phyloP scores from a whole-genome alignment of 331 rosid genomes.

The Saraca asoca region DNA sequence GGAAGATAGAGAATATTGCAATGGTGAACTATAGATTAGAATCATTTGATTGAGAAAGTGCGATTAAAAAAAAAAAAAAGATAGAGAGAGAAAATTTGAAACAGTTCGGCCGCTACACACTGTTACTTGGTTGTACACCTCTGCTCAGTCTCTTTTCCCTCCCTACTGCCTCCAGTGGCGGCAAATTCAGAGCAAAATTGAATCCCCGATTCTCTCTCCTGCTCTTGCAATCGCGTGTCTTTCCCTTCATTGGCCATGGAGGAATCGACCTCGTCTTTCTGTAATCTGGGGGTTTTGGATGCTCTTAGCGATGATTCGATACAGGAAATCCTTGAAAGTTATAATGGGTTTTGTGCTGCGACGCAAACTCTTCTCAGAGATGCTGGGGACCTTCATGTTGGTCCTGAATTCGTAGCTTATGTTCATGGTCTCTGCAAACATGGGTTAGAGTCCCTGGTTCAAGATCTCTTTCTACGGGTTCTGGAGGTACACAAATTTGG shows the following conservation, averaged over 20 bases:
- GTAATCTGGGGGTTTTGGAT: slow-evolving; percentile 51
- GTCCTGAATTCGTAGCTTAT: slow-evolving; percentile 55
- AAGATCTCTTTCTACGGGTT: slow-evolving; percentile 70
- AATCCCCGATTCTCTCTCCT: too few species aligned
- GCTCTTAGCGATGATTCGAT: slow-evolving; percentile 47
- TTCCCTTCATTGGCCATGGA: slow-evolving; percentile 36
- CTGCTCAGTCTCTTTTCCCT: neutral
- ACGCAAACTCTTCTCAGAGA: slow-evolving; percentile 56
- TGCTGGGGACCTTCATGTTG: slow-evolving; percentile 62
- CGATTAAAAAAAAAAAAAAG: too few species aligned
- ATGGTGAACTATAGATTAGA: too few species aligned
- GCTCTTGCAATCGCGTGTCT: neutral
- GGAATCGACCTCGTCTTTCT: slow-evolving; percentile 42
- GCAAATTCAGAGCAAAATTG: too few species aligned
- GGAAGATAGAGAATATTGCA: too few species aligned
- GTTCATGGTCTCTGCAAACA: slow-evolving; percentile 67
- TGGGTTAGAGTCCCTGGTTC: slow-evolving; percentile 66
- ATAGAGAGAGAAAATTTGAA: too few species aligned
- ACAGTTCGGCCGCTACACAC: too few species aligned
- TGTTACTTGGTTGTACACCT: too few species aligned
- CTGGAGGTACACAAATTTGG: slow-evolving; percentile 52
- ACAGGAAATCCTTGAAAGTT: slow-evolving; percentile 50
- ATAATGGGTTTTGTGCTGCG: slow-evolving; percentile 60
- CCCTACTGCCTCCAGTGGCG: neutral
- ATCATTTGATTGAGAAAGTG: too few species aligned